Evolutionary conservation across 306 rosid species (phyloP), one percentile per base, ranked within the genome.

Genomic region (Luffa acutangula): DNA sequence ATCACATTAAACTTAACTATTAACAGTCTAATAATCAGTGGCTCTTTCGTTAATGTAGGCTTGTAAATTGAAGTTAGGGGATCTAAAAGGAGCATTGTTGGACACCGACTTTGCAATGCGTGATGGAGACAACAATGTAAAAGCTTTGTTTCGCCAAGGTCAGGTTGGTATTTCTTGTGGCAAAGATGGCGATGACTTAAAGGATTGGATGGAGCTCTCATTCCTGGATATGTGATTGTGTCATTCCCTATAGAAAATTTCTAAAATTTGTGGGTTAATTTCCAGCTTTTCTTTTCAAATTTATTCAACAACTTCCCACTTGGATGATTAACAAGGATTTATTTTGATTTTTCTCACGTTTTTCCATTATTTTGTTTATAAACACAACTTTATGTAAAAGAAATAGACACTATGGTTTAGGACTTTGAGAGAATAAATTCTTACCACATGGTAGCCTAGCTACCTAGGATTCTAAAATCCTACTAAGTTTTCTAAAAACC

Each of bases 61-160:
- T 77, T 94, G 97, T 84, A 92, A 94, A 67, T 84, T 94, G 89
- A 94, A 94, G 79, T 77, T 94, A 81, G 95, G 95, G 51, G 98
- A 94, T 83, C 80, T 88, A 80, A 92, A 92, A 82, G 98, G 98
- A 81, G 98, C 98, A 56, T 77, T 94, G 46, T 79, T 94, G 81
- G 98, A 94, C 85, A 89, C 97, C 18, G 98, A 92, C 80, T 94
- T 92, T 80, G 98, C 98, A 33, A 90, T 92, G 86, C 94, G 95
- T 54, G 98, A 94, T 39, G 98, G 97, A 82, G 91, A 87, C 9
- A 79, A 91, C 84, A 92, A 94, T 87, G 98, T 87, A 48, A 94
- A 94, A 86, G 98, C 98, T 74, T 85, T 92, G 84, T 94, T 94
- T 78, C 97, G 98, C 76, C 96, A 94, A 84, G 98, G 98, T 77